These are phyloP conservation scores for Neofusicoccum parvum DNA, from an alignment of 2,329 filamentous ascomycete genomes.

Conservation along the genomic window DNA sequence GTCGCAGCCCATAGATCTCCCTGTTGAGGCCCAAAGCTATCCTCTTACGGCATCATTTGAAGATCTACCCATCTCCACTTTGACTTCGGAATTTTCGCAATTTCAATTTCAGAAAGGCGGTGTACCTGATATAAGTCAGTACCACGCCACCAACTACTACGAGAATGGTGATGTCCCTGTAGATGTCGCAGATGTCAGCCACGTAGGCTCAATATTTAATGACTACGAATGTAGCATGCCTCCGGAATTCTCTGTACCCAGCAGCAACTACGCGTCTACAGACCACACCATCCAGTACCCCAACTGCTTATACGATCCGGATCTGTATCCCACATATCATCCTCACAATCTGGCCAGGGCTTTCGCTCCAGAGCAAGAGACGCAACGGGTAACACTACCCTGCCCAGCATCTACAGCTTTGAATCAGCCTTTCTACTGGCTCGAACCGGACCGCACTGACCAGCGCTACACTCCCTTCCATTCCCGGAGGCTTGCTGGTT, in stretches of 20 bases:
- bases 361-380: slow-evolving; percentile 33
- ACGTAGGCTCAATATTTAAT: slow-evolving; percentile 3
- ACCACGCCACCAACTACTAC: background rate
- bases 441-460: slow-evolving; percentile 19
- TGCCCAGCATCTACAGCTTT: slow-evolving; percentile 40
- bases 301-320: slow-evolving; percentile 13
- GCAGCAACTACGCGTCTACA: slow-evolving; percentile 35
- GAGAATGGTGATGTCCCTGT: background rate
- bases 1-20: background rate
- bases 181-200: background rate
- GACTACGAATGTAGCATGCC: slow-evolving; percentile 14
- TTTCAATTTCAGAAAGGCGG: background rate
- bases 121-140: background rate
- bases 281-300: slow-evolving; percentile 24
- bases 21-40: background rate
- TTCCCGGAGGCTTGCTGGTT: too few relatives aligned
- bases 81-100: slow-evolving; percentile 18
- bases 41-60: background rate
- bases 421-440: slow-evolving; percentile 24
- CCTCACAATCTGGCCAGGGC: slow-evolving; percentile 41
- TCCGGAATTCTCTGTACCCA: slow-evolving; percentile 30
- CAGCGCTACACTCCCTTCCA: slow-evolving; percentile 1
- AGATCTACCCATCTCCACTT: background rate
- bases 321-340: slow-evolving; percentile 25
- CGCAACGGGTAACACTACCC: slow-evolving; percentile 13